phyloP scores from a whole-genome alignment of 768 basidiomycete genomes.

The Collybiopsis confluens region DNA sequence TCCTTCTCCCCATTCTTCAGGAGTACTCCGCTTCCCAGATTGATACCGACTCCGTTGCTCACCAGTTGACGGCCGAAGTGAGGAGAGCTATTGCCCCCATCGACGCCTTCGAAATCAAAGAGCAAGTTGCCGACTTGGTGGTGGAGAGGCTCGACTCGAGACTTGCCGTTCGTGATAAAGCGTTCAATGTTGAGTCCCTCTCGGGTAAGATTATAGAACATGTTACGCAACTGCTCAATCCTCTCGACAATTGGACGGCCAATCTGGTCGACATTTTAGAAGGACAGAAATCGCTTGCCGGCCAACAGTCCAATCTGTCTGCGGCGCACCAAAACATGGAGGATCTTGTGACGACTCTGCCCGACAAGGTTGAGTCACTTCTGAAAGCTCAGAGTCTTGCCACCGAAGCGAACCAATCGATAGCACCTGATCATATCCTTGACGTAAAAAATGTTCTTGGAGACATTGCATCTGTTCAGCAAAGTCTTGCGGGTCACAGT shows the following conservation, averaged over 20 bases:
- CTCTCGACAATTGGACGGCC: constrained; percentile 32
- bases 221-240: constrained; percentile 40
- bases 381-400: constrained; percentile 37
- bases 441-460: constrained; percentile 49
- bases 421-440: constrained; percentile 30
- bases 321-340: constrained; percentile 37
- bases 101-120: constrained; percentile 84
- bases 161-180: constrained; percentile 71
- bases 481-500: constrained; percentile 40
- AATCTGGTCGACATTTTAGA: constrained; percentile 37
- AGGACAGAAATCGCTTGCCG: constrained; percentile 35
- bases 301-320: constrained; percentile 33
- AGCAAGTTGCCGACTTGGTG: constrained; percentile 84
- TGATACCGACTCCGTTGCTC: constrained; percentile 53
- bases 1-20: constrained; percentile 45
- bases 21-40: constrained; percentile 24
- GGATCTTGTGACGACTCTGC: constrained; percentile 42
- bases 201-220: constrained; percentile 52
- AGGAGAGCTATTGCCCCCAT: constrained; percentile 69
- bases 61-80: constrained; percentile 64
- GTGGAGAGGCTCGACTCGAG: constrained; percentile 82
- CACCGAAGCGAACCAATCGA: constrained; percentile 16
- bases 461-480: constrained; percentile 46
- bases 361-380: constrained; percentile 40
- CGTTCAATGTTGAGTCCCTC: constrained; percentile 58